phyloP scores from a whole-genome alignment of 768 basidiomycete species.

The Pisolithus marmoratus region DNA sequence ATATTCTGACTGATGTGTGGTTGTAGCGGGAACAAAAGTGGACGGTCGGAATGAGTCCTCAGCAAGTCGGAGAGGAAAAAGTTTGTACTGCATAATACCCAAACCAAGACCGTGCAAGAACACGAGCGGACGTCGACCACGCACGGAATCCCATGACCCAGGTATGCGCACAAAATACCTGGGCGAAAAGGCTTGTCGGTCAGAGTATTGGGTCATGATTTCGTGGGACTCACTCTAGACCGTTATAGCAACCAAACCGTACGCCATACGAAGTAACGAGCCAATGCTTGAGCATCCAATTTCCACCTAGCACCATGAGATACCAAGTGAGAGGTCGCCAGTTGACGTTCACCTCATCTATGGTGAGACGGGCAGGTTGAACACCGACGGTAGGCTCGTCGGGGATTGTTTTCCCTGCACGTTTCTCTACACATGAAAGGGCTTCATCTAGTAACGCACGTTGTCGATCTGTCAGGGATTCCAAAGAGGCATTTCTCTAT shows the following conservation, averaged over 20 bases:
- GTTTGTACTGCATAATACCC: slow-evolving; percentile 66
- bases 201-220: not conserved
- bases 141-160: slow-evolving; percentile 50
- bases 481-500: slow-evolving; percentile 49
- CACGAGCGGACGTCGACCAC: slow-evolving; percentile 63
- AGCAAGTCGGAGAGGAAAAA: slow-evolving; percentile 58
- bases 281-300: slow-evolving; percentile 41
- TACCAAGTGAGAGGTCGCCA: slow-evolving; percentile 70
- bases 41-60: slow-evolving; percentile 53
- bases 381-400: slow-evolving; percentile 51
- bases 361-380: slow-evolving; percentile 59
- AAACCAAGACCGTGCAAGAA: slow-evolving; percentile 89
- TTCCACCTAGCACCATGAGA: slow-evolving; percentile 41
- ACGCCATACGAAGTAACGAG: slow-evolving; percentile 40
- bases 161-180: slow-evolving; percentile 79
- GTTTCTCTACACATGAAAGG: slow-evolving; percentile 60
- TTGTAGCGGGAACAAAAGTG: slow-evolving; percentile 72
- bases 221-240: slow-evolving; percentile 54
- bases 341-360: slow-evolving; percentile 68
- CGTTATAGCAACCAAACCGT: slow-evolving; percentile 45
- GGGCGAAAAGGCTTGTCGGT: not conserved
- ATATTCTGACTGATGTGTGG: slow-evolving; percentile 85
- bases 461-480: slow-evolving; percentile 42
- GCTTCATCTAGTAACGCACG: slow-evolving; percentile 51
- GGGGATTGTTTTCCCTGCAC: slow-evolving; percentile 60